Conservation (phyloP, 768 basidiomycete genomes). For the Candolleomyces aberdarensis region DNA sequence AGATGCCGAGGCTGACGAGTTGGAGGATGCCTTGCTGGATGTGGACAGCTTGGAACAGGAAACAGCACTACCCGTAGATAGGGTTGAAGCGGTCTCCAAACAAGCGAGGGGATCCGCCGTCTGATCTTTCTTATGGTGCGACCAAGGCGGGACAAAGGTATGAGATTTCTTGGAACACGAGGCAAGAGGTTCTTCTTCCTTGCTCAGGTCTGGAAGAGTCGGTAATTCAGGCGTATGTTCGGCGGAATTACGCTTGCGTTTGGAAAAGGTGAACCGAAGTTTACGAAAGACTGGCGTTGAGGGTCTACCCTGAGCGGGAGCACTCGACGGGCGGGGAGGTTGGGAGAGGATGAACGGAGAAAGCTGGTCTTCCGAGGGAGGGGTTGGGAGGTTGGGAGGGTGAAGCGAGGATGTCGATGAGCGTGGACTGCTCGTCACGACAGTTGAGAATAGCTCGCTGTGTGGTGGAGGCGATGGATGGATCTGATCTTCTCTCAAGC, state of each 20-base stretch:
- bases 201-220: slow-evolving; percentile 14
- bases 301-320: neutral
- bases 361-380: neutral
- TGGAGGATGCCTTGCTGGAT: slow-evolving; percentile 6
- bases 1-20: slow-evolving; percentile 10
- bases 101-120: neutral
- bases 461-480: neutral
- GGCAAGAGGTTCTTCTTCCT: slow-evolving; percentile 8
- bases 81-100: neutral
- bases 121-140: neutral
- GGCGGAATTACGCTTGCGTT: slow-evolving; percentile 10
- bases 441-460: neutral
- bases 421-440: neutral
- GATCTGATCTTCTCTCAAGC: neutral
- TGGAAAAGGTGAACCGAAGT: slow-evolving; percentile 20
- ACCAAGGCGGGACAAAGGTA: neutral
- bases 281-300: slow-evolving; percentile 21
- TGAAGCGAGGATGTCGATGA: slow-evolving; percentile 15
- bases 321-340: neutral
- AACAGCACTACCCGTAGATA: neutral
- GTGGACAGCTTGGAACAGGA: neutral
- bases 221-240: slow-evolving; percentile 16
- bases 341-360: slow-evolving; percentile 12
- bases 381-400: slow-evolving; percentile 7
- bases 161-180: neutral